Conservation (phyloP, 306 rosid genomes). For the Ormosia emarginata region DNA sequence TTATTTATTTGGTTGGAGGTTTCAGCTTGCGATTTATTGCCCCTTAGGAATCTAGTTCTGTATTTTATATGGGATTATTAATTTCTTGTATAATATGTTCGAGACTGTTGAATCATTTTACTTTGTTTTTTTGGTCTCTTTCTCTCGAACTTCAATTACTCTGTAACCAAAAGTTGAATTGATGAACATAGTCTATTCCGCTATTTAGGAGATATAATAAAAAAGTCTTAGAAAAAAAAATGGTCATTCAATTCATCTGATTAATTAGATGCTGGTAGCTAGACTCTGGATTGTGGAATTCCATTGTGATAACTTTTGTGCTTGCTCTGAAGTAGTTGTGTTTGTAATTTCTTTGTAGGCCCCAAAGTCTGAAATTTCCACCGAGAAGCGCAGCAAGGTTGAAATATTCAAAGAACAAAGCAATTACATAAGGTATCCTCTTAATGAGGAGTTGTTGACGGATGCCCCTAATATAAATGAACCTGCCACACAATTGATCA, state of each 20-base stretch:
- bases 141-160: neutral
- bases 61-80: neutral
- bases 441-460: conserved; percentile 81
- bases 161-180: neutral
- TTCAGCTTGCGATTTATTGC: neutral
- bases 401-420: conserved; percentile 94
- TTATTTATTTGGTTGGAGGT: neutral
- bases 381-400: conserved; percentile 93
- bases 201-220: neutral
- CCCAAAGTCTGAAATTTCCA: conserved; percentile 47
- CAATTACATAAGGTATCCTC: conserved; percentile 85
- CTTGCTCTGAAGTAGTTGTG: neutral
- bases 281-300: neutral
- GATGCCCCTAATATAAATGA: conserved; percentile 89
- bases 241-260: neutral
- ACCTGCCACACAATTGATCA: conserved; percentile 86
- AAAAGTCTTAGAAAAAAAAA: neutral
- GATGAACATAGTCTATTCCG: neutral
- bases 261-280: neutral
- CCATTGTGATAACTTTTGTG: neutral
- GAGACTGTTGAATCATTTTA: neutral
- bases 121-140: neutral
- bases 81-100: neutral
- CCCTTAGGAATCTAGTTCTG: neutral
- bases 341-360: conserved; percentile 45